These are phyloP conservation scores for Chrysosporium queenslandicum DNA, from an alignment of 2,329 filamentous ascomycete species.

Conservation along the genomic window DNA sequence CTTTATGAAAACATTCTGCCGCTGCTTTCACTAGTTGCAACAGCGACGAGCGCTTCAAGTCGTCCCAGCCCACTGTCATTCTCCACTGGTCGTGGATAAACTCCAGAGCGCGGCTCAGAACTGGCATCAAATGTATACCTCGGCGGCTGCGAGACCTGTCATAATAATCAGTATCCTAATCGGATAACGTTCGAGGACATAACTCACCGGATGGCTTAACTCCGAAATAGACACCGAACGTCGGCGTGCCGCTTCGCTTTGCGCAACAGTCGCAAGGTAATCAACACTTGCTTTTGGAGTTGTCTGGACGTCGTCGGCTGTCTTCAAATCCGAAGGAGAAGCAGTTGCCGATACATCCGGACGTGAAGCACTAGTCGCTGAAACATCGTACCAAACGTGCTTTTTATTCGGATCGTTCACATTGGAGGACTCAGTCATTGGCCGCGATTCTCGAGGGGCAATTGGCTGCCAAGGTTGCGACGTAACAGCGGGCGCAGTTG, in stretches of 20 bases:
- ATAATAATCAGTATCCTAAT: neutral
- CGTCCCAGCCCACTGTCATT: constrained; percentile 34
- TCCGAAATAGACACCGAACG: constrained; percentile 30
- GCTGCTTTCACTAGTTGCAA: constrained; percentile 36
- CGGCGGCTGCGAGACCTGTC: neutral
- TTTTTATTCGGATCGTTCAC: constrained; percentile 25
- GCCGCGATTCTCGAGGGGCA: neutral
- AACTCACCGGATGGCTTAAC: constrained; percentile 34
- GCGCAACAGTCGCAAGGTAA: constrained; percentile 38
- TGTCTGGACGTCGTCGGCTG: constrained; percentile 34
- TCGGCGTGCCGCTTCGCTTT: constrained; percentile 39
- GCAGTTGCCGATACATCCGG: constrained; percentile 29
- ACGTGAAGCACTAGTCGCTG: constrained; percentile 23
- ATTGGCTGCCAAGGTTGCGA: neutral
- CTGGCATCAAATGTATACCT: constrained; percentile 1
- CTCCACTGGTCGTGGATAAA: neutral
- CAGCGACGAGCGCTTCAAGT: constrained; percentile 43
- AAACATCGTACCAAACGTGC: constrained; percentile 28
- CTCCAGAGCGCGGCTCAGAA: constrained; percentile 1
- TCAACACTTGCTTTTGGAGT: constrained; percentile 3
- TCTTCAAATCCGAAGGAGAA: constrained; percentile 42
- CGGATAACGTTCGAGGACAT: neutral
- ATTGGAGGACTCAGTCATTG: constrained; percentile 2
- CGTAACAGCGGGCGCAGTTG: constrained; percentile 1
- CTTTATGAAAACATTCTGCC: neutral